These are phyloP conservation scores for Gaeumannomyces tritici DNA, from an alignment of 2,329 filamentous ascomycete species.

Conservation along the genomic window DNA sequence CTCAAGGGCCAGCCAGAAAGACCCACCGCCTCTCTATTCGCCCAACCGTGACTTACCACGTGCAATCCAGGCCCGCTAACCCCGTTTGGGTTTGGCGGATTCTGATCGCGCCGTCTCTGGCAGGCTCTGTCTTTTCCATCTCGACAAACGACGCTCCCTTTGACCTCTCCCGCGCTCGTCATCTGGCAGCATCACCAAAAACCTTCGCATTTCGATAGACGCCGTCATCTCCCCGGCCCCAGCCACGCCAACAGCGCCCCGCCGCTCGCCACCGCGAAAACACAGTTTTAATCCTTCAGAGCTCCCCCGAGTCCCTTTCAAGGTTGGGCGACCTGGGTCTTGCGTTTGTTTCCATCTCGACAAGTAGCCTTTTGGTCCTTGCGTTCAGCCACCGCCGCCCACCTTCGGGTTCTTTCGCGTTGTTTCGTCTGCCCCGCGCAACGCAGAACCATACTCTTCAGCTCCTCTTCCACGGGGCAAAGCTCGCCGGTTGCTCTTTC, in stretches of 20 bases:
- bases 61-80: slow-evolving; percentile 4
- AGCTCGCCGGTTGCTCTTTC: not conserved
- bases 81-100: not conserved
- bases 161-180: not conserved
- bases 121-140: slow-evolving; percentile 1
- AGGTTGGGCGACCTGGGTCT: not conserved
- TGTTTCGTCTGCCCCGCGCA: not conserved
- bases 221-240: not conserved
- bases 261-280: not conserved
- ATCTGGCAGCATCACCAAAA: not conserved
- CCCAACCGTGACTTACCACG: slow-evolving; percentile 13
- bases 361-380: not conserved
- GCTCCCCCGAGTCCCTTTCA: not conserved
- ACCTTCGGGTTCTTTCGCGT: not conserved
- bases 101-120: not conserved
- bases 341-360: not conserved
- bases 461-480: not conserved
- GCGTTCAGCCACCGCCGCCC: slow-evolving; percentile 4
- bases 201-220: not conserved
- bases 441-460: not conserved
- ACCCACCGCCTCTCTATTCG: not conserved
- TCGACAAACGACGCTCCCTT: not conserved
- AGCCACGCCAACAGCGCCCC: not conserved
- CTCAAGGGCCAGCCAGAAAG: too few species aligned
- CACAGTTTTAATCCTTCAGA: not conserved